Evolutionary conservation across 305 asterid genomes (phyloP).

Genomic region (Fraxinus albicans): DNA sequence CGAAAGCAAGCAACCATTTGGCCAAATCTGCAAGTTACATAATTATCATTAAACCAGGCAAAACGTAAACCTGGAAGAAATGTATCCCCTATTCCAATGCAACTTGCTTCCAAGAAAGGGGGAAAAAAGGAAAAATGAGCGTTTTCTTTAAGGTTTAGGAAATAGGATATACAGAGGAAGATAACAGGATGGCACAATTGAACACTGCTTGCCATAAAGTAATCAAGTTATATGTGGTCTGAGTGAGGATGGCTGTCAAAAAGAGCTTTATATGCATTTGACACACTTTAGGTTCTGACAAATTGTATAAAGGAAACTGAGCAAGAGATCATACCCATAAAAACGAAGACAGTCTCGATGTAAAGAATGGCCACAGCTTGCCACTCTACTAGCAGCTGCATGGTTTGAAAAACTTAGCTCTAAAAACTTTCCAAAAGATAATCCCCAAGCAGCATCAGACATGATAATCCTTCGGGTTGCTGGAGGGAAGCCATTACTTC

Average conservation of each 20-base stretch:
- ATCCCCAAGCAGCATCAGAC: conserved; percentile 99
- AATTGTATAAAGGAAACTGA: conserved; percentile 14
- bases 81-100: not conserved
- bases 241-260: not conserved
- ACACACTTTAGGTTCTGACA: not conserved
- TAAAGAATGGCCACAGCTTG: conserved; percentile 97
- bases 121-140: not conserved
- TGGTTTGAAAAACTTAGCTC: conserved; percentile 97
- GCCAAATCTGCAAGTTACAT: conserved; percentile 64
- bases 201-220: not conserved
- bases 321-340: conserved; percentile 67
- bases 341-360: conserved; percentile 97
- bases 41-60: conserved; percentile 25
- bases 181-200: conserved; percentile 7
- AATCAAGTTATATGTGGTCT: not conserved
- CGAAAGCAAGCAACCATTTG: conserved; percentile 98
- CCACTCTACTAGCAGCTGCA: conserved; percentile 98
- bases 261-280: conserved; percentile 9
- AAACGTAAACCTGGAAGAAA: not conserved
- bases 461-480: conserved; percentile 87
- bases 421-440: conserved; percentile 95
- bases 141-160: conserved; percentile 4
- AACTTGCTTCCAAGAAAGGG: not conserved
- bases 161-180: conserved; percentile 8
- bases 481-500: conserved; percentile 81